A percentile compares a stretch with the other conserved stretches of the same genome.
Evolutionary conservation across 371 early-diverging fungal genomes (phyloP).

Genomic region (Circinella umbellata): DNA sequence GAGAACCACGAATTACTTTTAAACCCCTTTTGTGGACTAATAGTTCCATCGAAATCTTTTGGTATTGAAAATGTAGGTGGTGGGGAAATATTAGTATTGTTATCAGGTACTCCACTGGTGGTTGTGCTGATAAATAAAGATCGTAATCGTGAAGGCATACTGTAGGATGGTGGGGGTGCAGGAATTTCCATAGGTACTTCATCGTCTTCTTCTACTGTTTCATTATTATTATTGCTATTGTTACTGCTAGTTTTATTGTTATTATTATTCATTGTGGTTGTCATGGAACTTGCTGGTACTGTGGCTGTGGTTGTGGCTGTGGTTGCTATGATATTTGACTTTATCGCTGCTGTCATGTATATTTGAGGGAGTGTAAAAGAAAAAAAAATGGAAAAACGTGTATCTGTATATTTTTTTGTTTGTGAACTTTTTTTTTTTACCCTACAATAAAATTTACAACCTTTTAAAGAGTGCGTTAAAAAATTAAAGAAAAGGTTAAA

Average conservation of each 20-base stretch:
- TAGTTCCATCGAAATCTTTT: slow-evolving; percentile 35
- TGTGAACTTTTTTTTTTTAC: too few species aligned
- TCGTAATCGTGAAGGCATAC: slow-evolving; percentile 42
- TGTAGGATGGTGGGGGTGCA: slow-evolving; percentile 51
- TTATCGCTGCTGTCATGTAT: too few species aligned
- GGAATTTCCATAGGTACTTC: slow-evolving; percentile 37
- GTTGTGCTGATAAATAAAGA: slow-evolving; percentile 36
- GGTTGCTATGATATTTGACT: too few species aligned
- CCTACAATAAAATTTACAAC: too few species aligned
- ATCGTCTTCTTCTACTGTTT: slow-evolving; percentile 14
- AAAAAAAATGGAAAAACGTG: too few species aligned
- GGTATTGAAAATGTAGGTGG: slow-evolving; percentile 40
- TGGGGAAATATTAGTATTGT: slow-evolving; percentile 9
- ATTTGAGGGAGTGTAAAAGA: too few species aligned
- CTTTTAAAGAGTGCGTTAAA: too few species aligned
- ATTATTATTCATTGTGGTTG: background rate
- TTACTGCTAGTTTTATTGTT: background rate
- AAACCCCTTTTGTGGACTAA: slow-evolving; percentile 26
- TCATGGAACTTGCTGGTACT: too few species aligned
- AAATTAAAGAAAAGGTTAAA: too few species aligned
- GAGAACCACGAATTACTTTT: slow-evolving; percentile 55
- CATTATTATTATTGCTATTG: too few species aligned
- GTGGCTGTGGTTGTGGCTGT: too few species aligned
- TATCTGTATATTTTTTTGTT: too few species aligned
- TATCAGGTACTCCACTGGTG: background rate